Conservation (phyloP, 441 rosid genomes). For the Brassica hybrid region DNA sequence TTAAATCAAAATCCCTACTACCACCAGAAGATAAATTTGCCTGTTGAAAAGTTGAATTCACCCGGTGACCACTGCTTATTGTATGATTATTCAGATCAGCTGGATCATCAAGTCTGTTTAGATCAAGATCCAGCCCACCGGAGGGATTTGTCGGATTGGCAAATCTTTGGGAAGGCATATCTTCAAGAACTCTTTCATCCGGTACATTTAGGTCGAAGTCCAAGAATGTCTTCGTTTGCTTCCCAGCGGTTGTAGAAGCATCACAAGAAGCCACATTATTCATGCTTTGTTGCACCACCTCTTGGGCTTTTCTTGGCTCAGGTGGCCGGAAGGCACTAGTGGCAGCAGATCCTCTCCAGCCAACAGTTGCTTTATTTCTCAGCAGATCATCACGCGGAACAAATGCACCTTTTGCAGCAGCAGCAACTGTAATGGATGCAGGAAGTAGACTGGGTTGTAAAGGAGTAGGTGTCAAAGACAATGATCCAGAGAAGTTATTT, state of each 20-base stretch:
- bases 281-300: constrained; percentile 44
- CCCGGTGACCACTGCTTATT: constrained; percentile 46
- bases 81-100: constrained; percentile 54
- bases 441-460: constrained; percentile 57
- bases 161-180: constrained; percentile 57
- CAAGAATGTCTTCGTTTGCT: constrained; percentile 58
- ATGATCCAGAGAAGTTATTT: constrained; percentile 44
- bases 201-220: constrained; percentile 90
- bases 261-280: constrained; percentile 46
- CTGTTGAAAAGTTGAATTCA: constrained; percentile 49
- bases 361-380: constrained; percentile 70
- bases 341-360: constrained; percentile 99
- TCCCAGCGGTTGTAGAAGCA: constrained; percentile 46
- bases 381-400: constrained; percentile 78
- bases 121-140: constrained; percentile 85
- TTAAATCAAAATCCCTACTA: constrained; percentile 81
- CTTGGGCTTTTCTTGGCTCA: constrained; percentile 77
- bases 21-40: constrained; percentile 49
- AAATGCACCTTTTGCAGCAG: constrained; percentile 93
- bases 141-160: constrained; percentile 45
- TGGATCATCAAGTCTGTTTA: constrained; percentile 74
- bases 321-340: constrained; percentile 99
- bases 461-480: constrained; percentile 39
- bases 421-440: constrained; percentile 80
- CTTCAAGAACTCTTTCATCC: constrained; percentile 81